Evolutionary conservation across 345 rosid species (phyloP).

Genomic region (Hibiscus tridactylites): DNA sequence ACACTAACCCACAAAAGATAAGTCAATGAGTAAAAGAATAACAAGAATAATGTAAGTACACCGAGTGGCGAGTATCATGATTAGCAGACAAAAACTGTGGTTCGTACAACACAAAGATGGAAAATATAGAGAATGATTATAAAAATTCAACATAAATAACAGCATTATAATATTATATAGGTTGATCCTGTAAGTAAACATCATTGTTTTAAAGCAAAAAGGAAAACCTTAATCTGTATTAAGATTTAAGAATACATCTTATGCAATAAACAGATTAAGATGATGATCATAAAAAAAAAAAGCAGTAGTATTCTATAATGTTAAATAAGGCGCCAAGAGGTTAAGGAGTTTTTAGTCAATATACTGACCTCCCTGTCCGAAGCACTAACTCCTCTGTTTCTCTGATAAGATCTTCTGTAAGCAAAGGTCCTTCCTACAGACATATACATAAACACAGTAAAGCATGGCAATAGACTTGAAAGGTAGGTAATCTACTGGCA

Average conservation of each 20-base stretch:
- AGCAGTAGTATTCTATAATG: background rate
- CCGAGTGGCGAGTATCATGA: background rate
- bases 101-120: background rate
- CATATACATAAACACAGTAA: slow-evolving; percentile 7
- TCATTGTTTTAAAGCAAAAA: background rate
- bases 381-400: slow-evolving; percentile 97
- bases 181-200: background rate
- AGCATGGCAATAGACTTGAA: slow-evolving; percentile 2
- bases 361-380: slow-evolving; percentile 84
- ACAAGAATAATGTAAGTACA: background rate
- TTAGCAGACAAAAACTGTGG: background rate
- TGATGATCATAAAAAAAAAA: background rate
- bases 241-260: background rate
- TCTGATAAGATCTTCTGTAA: slow-evolving; percentile 87
- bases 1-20: slow-evolving; percentile 48
- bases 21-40: slow-evolving; percentile 1
- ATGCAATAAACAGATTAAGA: background rate
- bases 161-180: background rate
- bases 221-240: background rate
- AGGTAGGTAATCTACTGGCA: slow-evolving; percentile 9
- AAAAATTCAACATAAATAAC: slow-evolving; percentile 2
- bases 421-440: slow-evolving; percentile 79
- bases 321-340: background rate
- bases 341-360: background rate
- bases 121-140: background rate